phyloP scores from a whole-genome alignment of 164 flowering plant genomes.

The Taxillus chinensis region DNA sequence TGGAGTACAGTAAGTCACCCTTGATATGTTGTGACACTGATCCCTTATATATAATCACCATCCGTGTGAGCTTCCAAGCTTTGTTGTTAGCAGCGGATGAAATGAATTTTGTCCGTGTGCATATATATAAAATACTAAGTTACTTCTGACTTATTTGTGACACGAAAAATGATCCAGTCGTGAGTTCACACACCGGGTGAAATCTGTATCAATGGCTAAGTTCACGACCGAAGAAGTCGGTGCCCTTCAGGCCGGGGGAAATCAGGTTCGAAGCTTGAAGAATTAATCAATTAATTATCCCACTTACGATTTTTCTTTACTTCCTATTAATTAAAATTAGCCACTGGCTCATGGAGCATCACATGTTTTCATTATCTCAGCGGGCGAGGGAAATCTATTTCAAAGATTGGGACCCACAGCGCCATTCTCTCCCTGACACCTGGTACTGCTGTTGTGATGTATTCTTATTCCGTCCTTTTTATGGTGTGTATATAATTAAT shows the following conservation, averaged over 20 bases:
- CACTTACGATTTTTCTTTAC: background rate
- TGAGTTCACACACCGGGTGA: constrained; percentile 61
- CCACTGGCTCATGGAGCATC: background rate
- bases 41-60: too few species aligned
- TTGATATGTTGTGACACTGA: background rate
- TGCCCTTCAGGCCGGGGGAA: constrained; percentile 65
- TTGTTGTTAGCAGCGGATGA: too few species aligned
- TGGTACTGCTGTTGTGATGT: constrained; percentile 22
- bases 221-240: constrained; percentile 41
- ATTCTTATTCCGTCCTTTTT: too few species aligned
- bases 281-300: background rate
- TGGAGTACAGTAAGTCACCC: constrained; percentile 67
- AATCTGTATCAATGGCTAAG: constrained; percentile 61
- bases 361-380: constrained; percentile 16
- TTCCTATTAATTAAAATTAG: background rate
- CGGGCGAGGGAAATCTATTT: constrained; percentile 55
- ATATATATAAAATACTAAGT: too few species aligned
- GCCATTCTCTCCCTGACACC: constrained; percentile 37
- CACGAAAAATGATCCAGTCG: constrained; percentile 26
- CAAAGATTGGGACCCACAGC: constrained; percentile 45
- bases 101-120: too few species aligned
- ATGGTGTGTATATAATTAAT: too few species aligned
- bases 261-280: constrained; percentile 28
- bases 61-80: too few species aligned
- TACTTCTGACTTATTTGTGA: too few species aligned